Conservation (phyloP, 1,284 basidiomycete genomes). For the Boletus nobilissimus region DNA sequence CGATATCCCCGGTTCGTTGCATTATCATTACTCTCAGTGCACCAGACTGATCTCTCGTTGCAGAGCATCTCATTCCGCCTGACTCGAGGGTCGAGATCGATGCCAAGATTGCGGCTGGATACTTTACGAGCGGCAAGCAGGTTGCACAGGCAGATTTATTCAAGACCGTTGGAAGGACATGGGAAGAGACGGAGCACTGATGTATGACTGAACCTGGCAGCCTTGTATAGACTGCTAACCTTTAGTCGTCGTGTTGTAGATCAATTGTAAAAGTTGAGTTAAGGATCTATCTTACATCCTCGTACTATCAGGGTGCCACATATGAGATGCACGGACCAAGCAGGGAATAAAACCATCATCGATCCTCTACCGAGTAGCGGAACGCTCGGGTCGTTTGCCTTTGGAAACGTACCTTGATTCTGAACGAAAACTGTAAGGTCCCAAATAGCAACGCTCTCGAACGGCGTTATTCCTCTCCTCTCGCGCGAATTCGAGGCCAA, state of each 20-base stretch:
- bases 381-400: no score
- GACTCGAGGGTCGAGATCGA: slow-evolving; percentile 96
- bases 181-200: slow-evolving; percentile 85
- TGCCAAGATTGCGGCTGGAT: slow-evolving; percentile 93
- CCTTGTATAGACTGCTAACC: slow-evolving; percentile 10
- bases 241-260: slow-evolving; percentile 13
- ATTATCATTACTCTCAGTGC: not conserved
- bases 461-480: no score
- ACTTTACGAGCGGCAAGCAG: slow-evolving; percentile 85
- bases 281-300: no score
- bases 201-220: not conserved
- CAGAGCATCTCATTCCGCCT: slow-evolving; percentile 85
- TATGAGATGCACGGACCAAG: no score
- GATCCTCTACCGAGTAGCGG: no score
- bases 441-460: no score
- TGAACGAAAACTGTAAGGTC: no score
- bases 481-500: no score
- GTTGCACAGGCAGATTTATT: slow-evolving; percentile 80
- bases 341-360: no score
- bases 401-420: no score
- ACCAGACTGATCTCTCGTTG: not conserved
- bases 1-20: slow-evolving; percentile 76
- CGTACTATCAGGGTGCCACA: no score
- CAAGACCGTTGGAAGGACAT: slow-evolving; percentile 89
- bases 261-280: not conserved